Evolutionary conservation across 371 early-diverging fungal genomes (phyloP).

Genomic region (Sporodiniella umbellata): DNA sequence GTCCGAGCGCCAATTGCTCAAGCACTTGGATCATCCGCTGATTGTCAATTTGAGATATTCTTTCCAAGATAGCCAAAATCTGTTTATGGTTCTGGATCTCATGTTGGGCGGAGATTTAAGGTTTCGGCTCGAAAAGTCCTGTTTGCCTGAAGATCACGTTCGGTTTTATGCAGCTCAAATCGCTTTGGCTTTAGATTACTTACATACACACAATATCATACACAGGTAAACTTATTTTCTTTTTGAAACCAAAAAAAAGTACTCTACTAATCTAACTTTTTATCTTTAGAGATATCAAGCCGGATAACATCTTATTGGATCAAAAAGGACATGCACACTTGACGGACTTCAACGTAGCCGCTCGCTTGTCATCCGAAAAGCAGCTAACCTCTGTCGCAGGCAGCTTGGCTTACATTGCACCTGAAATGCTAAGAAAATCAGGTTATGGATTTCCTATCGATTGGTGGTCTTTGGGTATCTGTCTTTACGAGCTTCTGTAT

Average conservation of each 20-base stretch:
- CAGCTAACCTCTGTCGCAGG: conserved; percentile 68
- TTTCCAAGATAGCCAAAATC: conserved; percentile 79
- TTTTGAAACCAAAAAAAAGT: background rate
- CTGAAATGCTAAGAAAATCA: conserved; percentile 72
- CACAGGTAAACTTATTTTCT: conserved; percentile 29
- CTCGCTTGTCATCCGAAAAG: conserved; percentile 12
- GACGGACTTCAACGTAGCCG: conserved; percentile 89
- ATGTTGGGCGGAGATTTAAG: conserved; percentile 90
- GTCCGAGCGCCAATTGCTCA: conserved; percentile 53
- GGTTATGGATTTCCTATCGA: conserved; percentile 76
- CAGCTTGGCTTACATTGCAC: conserved; percentile 78
- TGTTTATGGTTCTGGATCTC: conserved; percentile 79
- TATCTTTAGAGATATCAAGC: conserved; percentile 75
- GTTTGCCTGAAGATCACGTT: conserved; percentile 70
- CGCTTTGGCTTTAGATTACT: conserved; percentile 61
- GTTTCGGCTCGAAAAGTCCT: conserved; percentile 66
- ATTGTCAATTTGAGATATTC: conserved; percentile 75
- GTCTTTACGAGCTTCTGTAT: conserved; percentile 59
- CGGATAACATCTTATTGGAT: conserved; percentile 89
- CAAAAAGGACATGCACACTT: conserved; percentile 81
- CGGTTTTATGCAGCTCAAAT: conserved; percentile 80
- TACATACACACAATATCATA: conserved; percentile 62
- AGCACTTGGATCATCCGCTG: conserved; percentile 47
- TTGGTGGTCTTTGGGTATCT: conserved; percentile 91
- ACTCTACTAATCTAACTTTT: background rate